Evolutionary conservation across 164 flowering plant genomes (phyloP), one percentile per base, ranked within the genome.

Genomic region (Umbellularia californica): DNA sequence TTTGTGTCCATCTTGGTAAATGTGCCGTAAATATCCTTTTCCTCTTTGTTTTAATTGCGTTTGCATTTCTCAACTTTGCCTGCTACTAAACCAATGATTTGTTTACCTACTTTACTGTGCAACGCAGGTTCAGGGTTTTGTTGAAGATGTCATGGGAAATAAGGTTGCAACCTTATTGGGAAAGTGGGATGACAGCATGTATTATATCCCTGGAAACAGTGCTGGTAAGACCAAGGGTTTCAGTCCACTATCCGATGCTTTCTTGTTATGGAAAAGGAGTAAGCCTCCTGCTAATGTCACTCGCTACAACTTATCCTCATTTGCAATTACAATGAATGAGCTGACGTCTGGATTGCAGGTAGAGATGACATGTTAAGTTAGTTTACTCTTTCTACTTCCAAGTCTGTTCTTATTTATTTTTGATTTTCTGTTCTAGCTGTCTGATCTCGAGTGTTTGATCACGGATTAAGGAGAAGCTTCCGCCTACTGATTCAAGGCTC

Each of bases 401-500:
- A 20, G 4, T 72, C 50, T 74, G 15, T 64, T 74, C 74, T 74
- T 75, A 76, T 83, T 75, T 77, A 76, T 81, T 58, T 82, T 80
- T 79, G 78, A 83, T 85, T 75, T 80, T 84, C 76, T 75, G 75
- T 81, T 81, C 74, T 86, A 82, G 85, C 83, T 77, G 79, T 84
- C 87, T 87, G 87, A 91, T 84, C 50, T 76, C 68, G 77, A 79
- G 75, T 89, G 81, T 88, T 88, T 91, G 84, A 86, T 87, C 74
- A 81, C 83, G 85, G 86, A 85, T 89, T 82, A 87, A 95, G 98
- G 98, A 90, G 88, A 90, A 85, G 80, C 95, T 95, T 50, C 98
- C 98, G 5, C 97, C 97, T 27, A 91, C 97, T 27, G 98, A 95
- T 85, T 94, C 97, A 68, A 87, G 98, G 80, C 91, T 90, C 22